These are phyloP conservation scores for Phymatotrichopsis omnivora DNA, from an alignment of 2,329 filamentous ascomycete genomes.

Conservation along the genomic window DNA sequence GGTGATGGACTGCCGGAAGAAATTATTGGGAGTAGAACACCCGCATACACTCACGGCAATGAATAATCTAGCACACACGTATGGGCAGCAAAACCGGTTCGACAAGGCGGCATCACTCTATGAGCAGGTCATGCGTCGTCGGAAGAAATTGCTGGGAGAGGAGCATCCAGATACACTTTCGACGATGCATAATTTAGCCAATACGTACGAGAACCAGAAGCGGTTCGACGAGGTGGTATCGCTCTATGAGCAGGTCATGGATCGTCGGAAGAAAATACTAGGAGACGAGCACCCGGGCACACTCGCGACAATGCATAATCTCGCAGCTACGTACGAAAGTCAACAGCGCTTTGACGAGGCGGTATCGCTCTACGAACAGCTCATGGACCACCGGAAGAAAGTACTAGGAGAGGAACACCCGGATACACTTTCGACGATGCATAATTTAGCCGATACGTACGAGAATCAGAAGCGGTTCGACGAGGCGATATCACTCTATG, in stretches of 20 bases:
- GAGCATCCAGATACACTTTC: conserved; percentile 5
- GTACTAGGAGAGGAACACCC: conserved; percentile 18
- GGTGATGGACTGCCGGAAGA: too few relatives aligned
- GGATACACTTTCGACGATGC: conserved; percentile 14
- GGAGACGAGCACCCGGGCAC: conserved; percentile 16
- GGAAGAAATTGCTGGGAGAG: too few relatives aligned
- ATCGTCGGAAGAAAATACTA: conserved; percentile 2
- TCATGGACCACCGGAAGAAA: conserved; percentile 14
- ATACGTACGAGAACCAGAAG: too few relatives aligned
- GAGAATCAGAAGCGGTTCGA: conserved; percentile 14
- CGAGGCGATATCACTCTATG: conserved; percentile 13
- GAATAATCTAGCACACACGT: conserved; percentile 10
- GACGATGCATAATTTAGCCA: conserved; percentile 12
- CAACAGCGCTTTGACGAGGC: conserved; percentile 18
- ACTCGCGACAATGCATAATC: conserved; percentile 14
- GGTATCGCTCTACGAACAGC: conserved; percentile 7
- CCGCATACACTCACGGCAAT: conserved; percentile 12
- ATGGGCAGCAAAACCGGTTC: conserved; percentile 5
- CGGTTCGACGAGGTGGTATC: conserved; percentile 11
- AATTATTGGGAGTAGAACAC: conserved; percentile 6
- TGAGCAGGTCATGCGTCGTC: conserved; percentile 7
- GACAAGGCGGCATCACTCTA: conserved; percentile 8
- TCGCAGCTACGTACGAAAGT: conserved; percentile 11
- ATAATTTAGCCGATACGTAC: conserved; percentile 17
- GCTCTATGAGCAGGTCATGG: conserved; percentile 6